phyloP scores from a whole-genome alignment of 805 yeast genomes.

The Saccharomycopsis oosterbeekiorum region DNA sequence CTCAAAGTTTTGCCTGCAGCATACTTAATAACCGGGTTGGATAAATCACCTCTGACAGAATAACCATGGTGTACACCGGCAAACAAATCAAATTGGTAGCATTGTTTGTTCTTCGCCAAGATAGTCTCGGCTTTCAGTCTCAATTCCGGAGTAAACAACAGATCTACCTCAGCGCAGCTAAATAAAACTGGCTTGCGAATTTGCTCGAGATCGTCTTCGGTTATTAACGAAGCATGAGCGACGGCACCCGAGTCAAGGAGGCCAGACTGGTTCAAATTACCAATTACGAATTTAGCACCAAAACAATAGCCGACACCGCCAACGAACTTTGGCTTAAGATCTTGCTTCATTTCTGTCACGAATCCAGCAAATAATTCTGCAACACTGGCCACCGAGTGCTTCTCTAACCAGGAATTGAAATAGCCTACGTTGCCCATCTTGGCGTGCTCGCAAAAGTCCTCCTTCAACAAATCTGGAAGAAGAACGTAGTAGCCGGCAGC shows the following conservation, averaged over 20 bases:
- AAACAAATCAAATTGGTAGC: conserved; percentile 53
- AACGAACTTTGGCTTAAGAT: conserved; percentile 31
- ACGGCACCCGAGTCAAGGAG: conserved; percentile 52
- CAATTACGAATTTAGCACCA: conserved; percentile 64
- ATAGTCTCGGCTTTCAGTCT: conserved; percentile 53
- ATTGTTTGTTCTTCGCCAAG: conserved; percentile 42
- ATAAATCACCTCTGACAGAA: conserved; percentile 66
- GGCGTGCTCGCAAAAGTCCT: conserved; percentile 36
- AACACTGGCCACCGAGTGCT: conserved; percentile 42
- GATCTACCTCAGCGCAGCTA: conserved; percentile 67
- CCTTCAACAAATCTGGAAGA: conserved; percentile 65
- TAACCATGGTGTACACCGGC: conserved; percentile 67
- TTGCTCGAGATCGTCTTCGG: conserved; percentile 52
- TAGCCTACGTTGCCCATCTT: conserved; percentile 12
- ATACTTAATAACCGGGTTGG: conserved; percentile 41
- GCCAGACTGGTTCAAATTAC: conserved; percentile 26
- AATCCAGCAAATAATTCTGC: conserved; percentile 40
- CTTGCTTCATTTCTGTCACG: conserved; percentile 34
- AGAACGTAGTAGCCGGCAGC: conserved; percentile 52
- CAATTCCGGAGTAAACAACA: conserved; percentile 49
- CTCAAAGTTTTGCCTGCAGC: conserved; percentile 31
- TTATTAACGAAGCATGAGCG: conserved; percentile 77
- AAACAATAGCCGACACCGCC: conserved; percentile 71
- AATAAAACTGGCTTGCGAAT: conserved; percentile 57
- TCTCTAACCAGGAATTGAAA: conserved; percentile 40